Base-by-base conservation (phyloP, 169 alveolate species). In the Theileria sp. region DNA sequence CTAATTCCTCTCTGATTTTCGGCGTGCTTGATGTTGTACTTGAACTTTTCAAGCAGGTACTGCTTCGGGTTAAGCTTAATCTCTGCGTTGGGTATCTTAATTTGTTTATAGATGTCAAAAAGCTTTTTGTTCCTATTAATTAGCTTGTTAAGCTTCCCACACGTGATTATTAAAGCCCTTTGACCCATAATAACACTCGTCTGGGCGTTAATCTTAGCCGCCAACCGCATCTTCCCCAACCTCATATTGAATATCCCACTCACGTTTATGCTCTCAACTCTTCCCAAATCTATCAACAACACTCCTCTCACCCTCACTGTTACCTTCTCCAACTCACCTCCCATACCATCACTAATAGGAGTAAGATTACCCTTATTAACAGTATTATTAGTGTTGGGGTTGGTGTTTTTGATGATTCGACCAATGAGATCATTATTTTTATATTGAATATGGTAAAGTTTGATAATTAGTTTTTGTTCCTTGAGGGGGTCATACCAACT, bases 401-500 rank as follows among this genome's bases (percentile, higher is more conserved):
- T 28, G 75, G 1, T 21, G 28, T 71, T 44, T 26, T 19, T 28
- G 34, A 19, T 21, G 49, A 21, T 36, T 36, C 30, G 44, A 19
- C 28, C 49, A 26, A 54, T 19, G 75, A 54, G 12, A 19, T 32
- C 64, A 61, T 54, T 71, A 25, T 8, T 66, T 25, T 58, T 58
- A 8, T 54, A 19, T 36, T 71, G 79, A 3, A 71, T 23, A 23
- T 62, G 38, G 51, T 82, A 84, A 70, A 82, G 68, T 15, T 70
- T 19, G 26, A 81, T 72, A 0, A 77, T 12, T 21, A 82, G 66
- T 30, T 76, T 82, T 13, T 82, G 88, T 51, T 82, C 88, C 76
- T 82, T 82, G 50, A 30, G 70, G 7, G 88, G 88, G 51, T 82
- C 88, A 25, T 82, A 82, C 64, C 88, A 82, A 1, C 83, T 72